Percentiles rank a stretch among this genome's conserved stretches.
Evolutionary conservation across 768 basidiomycete species (phyloP).

Genomic region (Lactifluus subvellereus): DNA sequence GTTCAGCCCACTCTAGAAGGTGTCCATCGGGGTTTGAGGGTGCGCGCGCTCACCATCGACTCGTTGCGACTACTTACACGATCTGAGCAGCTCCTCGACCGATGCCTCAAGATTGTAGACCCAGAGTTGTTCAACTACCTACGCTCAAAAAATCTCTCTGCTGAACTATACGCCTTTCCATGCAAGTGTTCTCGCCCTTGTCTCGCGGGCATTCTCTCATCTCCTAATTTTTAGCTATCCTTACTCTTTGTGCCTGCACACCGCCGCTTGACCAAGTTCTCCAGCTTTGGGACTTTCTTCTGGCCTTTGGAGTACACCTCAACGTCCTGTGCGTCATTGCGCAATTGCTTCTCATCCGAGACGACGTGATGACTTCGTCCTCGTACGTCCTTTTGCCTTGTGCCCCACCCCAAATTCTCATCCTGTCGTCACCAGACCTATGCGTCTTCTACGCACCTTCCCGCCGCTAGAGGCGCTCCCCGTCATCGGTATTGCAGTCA

Average conservation of each 20-base stretch:
- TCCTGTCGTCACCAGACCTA: slow-evolving; percentile 53
- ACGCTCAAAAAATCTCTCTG: slow-evolving; percentile 84
- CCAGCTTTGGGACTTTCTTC: slow-evolving; percentile 93
- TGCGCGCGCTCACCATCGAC: slow-evolving; percentile 33
- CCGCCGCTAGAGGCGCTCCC: slow-evolving; percentile 84
- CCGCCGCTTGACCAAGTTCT: slow-evolving; percentile 94
- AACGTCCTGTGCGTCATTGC: slow-evolving; percentile 98
- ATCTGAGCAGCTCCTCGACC: slow-evolving; percentile 72
- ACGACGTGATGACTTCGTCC: slow-evolving; percentile 80
- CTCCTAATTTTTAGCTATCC: slow-evolving; percentile 52
- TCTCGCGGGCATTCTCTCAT: slow-evolving; percentile 5
- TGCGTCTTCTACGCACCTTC: slow-evolving; percentile 90
- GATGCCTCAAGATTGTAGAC: slow-evolving; percentile 88
- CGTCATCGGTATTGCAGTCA: slow-evolving; percentile 90
- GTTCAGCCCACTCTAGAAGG: slow-evolving; percentile 95
- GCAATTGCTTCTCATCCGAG: slow-evolving; percentile 83
- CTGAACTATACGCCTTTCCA: slow-evolving; percentile 96
- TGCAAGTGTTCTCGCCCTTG: slow-evolving; percentile 47
- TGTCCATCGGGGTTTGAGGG: slow-evolving; percentile 91
- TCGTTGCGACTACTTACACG: neutral
- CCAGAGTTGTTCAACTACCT: slow-evolving; percentile 77
- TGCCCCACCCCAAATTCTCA: slow-evolving; percentile 3
- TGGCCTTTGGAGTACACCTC: slow-evolving; percentile 94
- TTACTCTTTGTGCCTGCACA: slow-evolving; percentile 95
- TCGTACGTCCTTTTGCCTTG: slow-evolving; percentile 49